Percentiles rank a stretch among this genome's conserved stretches.
phyloP scores from a whole-genome alignment of 805 yeast species.

The Kodamaea laetipori region DNA sequence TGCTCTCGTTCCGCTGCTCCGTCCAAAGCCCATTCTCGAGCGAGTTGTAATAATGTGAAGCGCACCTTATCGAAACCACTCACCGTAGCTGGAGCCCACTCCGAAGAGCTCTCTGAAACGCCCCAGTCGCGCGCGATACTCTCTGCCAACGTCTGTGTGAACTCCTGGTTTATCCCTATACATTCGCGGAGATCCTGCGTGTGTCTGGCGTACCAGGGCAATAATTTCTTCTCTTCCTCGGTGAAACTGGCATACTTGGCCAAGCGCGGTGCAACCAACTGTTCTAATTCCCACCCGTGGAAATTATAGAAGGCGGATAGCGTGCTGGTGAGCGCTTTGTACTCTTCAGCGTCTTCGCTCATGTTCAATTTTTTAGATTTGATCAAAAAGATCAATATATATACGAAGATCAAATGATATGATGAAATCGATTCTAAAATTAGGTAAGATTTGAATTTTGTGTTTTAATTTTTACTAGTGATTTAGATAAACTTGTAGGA shows the following conservation, averaged over 20 bases:
- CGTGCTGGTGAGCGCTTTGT: constrained; percentile 38
- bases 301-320: constrained; percentile 38
- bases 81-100: constrained; percentile 45
- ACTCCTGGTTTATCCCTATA: constrained; percentile 46
- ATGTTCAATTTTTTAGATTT: constrained; percentile 2
- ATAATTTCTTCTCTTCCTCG: constrained; percentile 39
- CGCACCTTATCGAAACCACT: constrained; percentile 59
- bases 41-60: constrained; percentile 56
- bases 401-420: not conserved
- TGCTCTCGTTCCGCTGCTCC: constrained; percentile 47
- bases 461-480: too few relatives aligned
- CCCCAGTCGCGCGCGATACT: constrained; percentile 55
- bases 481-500: too few relatives aligned
- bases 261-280: constrained; percentile 35
- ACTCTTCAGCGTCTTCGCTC: constrained; percentile 33
- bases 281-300: constrained; percentile 35
- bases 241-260: constrained; percentile 34
- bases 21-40: constrained; percentile 64
- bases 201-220: constrained; percentile 55
- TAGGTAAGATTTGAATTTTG: too few relatives aligned
- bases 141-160: constrained; percentile 45
- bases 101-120: constrained; percentile 33
- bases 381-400: not conserved
- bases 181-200: constrained; percentile 42
- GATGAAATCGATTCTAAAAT: not conserved